phyloP scores from a whole-genome alignment of 2,329 filamentous ascomycete species.

The Trichophyton equinum region DNA sequence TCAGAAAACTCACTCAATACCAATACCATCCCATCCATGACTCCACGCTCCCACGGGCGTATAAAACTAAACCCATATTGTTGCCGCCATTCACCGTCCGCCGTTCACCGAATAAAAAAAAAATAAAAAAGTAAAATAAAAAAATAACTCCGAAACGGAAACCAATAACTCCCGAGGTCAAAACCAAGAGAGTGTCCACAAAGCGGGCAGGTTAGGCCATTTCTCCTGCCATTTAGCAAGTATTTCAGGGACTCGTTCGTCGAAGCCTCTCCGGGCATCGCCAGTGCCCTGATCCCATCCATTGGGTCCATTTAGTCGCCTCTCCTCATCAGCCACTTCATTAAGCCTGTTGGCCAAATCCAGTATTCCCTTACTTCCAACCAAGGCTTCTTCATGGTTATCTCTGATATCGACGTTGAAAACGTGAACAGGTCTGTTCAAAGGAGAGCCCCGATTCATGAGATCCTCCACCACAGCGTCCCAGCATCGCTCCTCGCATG shows the following conservation, averaged over 20 bases:
- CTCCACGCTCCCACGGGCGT: background rate
- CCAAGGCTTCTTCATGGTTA: slow-evolving; percentile 89
- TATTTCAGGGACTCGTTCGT: slow-evolving; percentile 86
- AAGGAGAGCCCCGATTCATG: slow-evolving; percentile 65
- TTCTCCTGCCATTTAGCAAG: slow-evolving; percentile 86
- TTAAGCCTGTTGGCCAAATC: slow-evolving; percentile 83
- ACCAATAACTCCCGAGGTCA: slow-evolving; percentile 32
- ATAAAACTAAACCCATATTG: background rate
- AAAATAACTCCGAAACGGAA: background rate
- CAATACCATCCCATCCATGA: slow-evolving; percentile 2
- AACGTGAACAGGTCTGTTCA: slow-evolving; percentile 90
- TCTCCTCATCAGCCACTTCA: slow-evolving; percentile 63
- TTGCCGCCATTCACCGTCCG: background rate
- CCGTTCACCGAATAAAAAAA: background rate
- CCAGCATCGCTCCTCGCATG: slow-evolving; percentile 96
- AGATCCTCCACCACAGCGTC: slow-evolving; percentile 94
- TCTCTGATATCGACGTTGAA: slow-evolving; percentile 98
- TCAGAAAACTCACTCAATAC: background rate
- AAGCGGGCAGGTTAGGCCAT: slow-evolving; percentile 79
- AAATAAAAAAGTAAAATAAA: background rate
- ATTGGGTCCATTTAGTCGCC: slow-evolving; percentile 49
- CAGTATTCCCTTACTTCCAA: slow-evolving; percentile 82
- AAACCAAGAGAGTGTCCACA: slow-evolving; percentile 95
- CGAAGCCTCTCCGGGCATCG: slow-evolving; percentile 62
- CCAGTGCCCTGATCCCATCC: slow-evolving; percentile 59